Conservation (phyloP, 228 moss, liverwort and hornwort genomes). For the Sphagnum magellanicum region DNA sequence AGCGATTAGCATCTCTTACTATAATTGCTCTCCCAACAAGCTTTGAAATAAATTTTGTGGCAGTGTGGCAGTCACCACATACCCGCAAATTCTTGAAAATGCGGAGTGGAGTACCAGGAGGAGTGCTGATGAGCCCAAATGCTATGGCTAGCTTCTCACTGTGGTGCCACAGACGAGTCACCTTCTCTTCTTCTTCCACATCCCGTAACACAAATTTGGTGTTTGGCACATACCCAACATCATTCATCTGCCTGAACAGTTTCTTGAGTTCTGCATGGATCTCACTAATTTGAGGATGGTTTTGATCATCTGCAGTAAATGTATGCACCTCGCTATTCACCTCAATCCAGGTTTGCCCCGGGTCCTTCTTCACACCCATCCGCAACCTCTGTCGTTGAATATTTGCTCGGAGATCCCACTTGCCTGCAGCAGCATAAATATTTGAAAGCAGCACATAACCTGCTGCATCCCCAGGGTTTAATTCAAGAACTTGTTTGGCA, state of each 20-base stretch:
- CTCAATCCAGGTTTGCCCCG: constrained; percentile 12
- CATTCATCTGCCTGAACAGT: constrained; percentile 2
- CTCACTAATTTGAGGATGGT: constrained; percentile 10
- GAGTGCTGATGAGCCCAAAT: constrained; percentile 13
- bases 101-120: constrained; percentile 10
- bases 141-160: constrained; percentile 19
- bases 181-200: constrained; percentile 8
- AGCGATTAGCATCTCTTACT: constrained; percentile 12
- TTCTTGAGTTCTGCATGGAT: constrained; percentile 9
- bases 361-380: constrained; percentile 13
- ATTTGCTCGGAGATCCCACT: constrained; percentile 8
- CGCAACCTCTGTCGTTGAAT: constrained; percentile 6
- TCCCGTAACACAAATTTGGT: constrained; percentile 11
- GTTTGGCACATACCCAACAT: constrained; percentile 12
- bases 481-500: constrained; percentile 6
- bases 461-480: constrained; percentile 8
- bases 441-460: constrained; percentile 18
- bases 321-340: constrained; percentile 5
- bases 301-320: constrained; percentile 11
- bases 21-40: constrained; percentile 12
- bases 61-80: constrained; percentile 8
- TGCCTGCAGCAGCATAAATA: constrained; percentile 11
- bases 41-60: background rate
- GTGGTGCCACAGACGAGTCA: constrained; percentile 6
- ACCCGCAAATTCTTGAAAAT: constrained; percentile 19